Evolutionary conservation across 2,329 filamentous ascomycete species (phyloP), one percentile per base, ranked within the genome.

Genomic region (Calonectria leucothoes): DNA sequence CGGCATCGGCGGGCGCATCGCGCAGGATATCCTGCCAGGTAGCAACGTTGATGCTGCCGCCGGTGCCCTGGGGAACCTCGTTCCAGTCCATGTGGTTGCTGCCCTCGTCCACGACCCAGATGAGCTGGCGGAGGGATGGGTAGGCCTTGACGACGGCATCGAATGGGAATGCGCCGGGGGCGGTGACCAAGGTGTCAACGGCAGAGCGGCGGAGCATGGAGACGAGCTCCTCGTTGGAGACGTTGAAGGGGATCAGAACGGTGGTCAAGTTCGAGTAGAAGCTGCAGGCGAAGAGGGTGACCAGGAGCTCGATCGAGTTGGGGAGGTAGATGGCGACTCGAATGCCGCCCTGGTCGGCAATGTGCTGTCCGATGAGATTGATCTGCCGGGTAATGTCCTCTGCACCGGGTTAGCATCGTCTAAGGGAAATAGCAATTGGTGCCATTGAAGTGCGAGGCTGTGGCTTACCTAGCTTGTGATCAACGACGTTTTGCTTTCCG

Each of bases 61-160:
- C 93, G 70, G 93, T 93, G 66, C 94, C 93, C 81, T 93, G 91
- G 14, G 96, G 95, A 2, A 96, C 91, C 82, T 96, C 94, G 79
- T 95, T 96, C 96, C 96, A 99, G 84, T 98, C 96, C 89, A 99
- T 94, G 82, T 98, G 96, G 78, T 92, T 91, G 86, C 93, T 98
- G 51, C 95, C 95, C 81, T 95, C 91, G 80, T 98, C 96, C 6
- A 97, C 95, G 15, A 98, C 96, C 95, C 96, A 98, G 78, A 98
- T 91, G 37, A 98, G 89, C 78, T 95, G 92, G 74, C 92, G 93
- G 57, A 99, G 89, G 45, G 90, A 89, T 6, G 93, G 89, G 80
- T 94, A 95, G 67, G 88, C 89, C 79, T 93, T 91, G 66, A 92
- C 89, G 15, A 98, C 90, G 45, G 90, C 86, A 75, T 95, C 93